These are phyloP conservation scores for Carallia pectinifolia DNA, from an alignment of 345 rosid species.

Conservation along the genomic window DNA sequence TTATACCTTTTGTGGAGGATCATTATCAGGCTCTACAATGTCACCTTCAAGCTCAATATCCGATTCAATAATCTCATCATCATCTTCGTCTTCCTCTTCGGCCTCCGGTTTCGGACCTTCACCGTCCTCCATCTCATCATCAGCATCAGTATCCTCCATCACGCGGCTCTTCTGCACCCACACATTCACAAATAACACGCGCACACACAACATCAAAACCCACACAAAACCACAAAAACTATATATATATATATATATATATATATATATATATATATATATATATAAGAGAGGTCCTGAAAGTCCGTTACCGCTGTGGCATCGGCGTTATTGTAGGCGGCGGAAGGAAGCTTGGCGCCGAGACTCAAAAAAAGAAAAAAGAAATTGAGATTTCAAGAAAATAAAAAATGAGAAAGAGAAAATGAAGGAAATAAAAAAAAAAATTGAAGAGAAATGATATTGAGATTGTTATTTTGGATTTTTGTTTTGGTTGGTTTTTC, in stretches of 20 bases:
- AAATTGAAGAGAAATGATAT: no score
- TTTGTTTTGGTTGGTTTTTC: no score
- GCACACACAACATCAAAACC: not conserved
- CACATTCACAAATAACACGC: not conserved
- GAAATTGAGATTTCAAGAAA: no score
- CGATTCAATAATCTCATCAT: constrained; percentile 85
- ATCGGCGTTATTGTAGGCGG: constrained; percentile 34
- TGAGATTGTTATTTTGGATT: no score
- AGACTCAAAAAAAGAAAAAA: constrained; percentile 45
- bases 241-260: no score
- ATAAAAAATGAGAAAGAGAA: not conserved
- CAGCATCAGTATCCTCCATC: constrained; percentile 49
- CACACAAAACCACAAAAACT: not conserved
- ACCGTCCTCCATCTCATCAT: constrained; percentile 54
- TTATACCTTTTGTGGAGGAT: constrained; percentile 86
- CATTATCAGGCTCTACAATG: constrained; percentile 80
- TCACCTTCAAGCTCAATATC: constrained; percentile 95
- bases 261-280: no score
- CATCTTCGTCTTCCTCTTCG: constrained; percentile 72
- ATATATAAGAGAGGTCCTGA: no score
- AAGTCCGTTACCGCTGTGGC: constrained; percentile 71
- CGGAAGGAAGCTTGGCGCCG: constrained; percentile 71
- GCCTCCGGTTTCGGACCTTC: constrained; percentile 33
- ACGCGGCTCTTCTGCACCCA: constrained; percentile 64
- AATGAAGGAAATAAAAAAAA: no score